Base-by-base conservation (phyloP, 2,329 filamentous ascomycete species). In the Hymenoscyphus albidus region DNA sequence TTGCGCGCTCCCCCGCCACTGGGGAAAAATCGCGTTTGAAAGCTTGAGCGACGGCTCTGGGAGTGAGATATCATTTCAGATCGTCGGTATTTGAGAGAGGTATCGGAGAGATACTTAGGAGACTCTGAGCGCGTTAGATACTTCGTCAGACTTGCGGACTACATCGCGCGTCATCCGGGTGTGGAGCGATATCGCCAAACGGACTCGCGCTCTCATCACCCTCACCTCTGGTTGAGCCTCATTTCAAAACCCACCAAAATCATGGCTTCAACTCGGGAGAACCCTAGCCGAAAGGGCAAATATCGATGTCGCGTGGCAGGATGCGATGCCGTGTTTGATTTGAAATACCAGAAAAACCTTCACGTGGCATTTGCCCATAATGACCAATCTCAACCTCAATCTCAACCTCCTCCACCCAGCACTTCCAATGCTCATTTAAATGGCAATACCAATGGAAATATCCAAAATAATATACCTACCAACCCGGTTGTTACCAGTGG, bases 101-200 rank as follows among this genome's bases (percentile, higher is more conserved):
- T 10, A 54, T 54, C 22, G 48, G 48, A 54, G 18, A 22, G 22
- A 13, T 31, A 54, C 18, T 27, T 12, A 27, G 22, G 42, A 18
- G 48, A 27, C n/a, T 27, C 10, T 22, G 1, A 27, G 48, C 10
- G 48, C 48, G 18, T 27, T 18, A 9, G 48, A 13, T 54, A 22
- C 48, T 27, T 54, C 22, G 12, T 10, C 22, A 18, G 18, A 12
- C 48, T 54, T 54, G 22, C 22, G 10, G 22, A n/a, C 48, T 18
- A 54, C 10, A 54, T 54, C 9, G 48, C 48, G 48, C 48, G 48
- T 12, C 18, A 14, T 3, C 10, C 18, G 9, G 18, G 48, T 10
- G 48, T 54, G 48, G 48, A 54, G 48, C 48, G 48, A 22, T 54
- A 27, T 54, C 48, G 48, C 48, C 48, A 54, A 54, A 54, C 48